phyloP scores from a whole-genome alignment of 2,329 filamentous ascomycete genomes.

The Cladorrhinum sp. region DNA sequence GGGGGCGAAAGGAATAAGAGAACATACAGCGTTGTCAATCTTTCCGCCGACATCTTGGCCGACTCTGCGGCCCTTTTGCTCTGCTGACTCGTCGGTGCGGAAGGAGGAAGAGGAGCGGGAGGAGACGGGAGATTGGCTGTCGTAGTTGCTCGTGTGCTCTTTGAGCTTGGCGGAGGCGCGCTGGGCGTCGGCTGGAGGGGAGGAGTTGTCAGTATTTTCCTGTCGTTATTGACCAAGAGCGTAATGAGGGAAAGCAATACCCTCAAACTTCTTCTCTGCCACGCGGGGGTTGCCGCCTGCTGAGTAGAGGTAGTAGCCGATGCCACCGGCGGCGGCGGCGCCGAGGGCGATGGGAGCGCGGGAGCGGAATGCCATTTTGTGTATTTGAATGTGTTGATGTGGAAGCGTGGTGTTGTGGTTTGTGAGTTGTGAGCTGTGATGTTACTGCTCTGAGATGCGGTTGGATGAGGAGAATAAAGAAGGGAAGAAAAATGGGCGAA shows the following conservation, averaged over 20 bases:
- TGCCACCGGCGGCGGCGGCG: conserved; percentile 61
- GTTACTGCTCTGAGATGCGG: too few relatives aligned
- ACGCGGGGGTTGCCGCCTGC: conserved; percentile 77
- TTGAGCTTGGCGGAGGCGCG: conserved; percentile 64
- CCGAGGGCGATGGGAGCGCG: conserved; percentile 53
- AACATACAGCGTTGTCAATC: conserved; percentile 66
- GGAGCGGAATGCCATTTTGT: conserved; percentile 44
- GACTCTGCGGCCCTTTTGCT: conserved; percentile 62
- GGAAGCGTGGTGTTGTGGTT: background rate
- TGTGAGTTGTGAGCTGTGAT: too few relatives aligned
- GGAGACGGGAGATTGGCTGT: background rate
- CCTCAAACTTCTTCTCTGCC: conserved; percentile 83
- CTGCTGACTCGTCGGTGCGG: conserved; percentile 34
- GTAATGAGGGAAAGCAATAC: conserved; percentile 44
- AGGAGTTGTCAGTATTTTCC: background rate
- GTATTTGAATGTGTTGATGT: conserved; percentile 1
- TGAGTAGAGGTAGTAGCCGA: conserved; percentile 88
- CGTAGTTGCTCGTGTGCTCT: conserved; percentile 41
- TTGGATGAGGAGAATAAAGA: background rate
- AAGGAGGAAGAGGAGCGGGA: background rate
- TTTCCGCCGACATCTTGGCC: conserved; percentile 61
- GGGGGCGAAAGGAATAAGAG: too few relatives aligned
- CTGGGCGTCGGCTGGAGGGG: conserved; percentile 67
- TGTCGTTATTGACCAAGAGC: background rate
- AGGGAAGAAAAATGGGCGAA: background rate